Evolutionary conservation across 2,329 filamentous ascomycete species (phyloP).

Genomic region (Drechslera avenae): DNA sequence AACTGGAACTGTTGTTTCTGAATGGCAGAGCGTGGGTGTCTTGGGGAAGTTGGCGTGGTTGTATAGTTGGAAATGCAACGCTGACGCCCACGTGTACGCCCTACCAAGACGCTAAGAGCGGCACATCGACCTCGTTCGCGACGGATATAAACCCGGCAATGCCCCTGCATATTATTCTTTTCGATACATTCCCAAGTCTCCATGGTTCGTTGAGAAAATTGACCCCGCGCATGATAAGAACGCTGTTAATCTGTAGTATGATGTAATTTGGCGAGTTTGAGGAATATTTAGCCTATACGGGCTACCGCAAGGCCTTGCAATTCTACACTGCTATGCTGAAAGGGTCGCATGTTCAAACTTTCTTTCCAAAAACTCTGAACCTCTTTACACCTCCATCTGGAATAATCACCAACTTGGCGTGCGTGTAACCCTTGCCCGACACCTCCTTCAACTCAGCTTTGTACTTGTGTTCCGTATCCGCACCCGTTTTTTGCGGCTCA

Average conservation of each 20-base stretch:
- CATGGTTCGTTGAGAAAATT: too few species aligned
- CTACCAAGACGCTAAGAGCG: slow-evolving; percentile 3
- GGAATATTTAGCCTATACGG: too few species aligned
- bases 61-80: neutral
- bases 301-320: too few species aligned
- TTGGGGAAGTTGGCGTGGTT: neutral
- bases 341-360: slow-evolving; percentile 11
- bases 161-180: too few species aligned
- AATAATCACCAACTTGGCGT: slow-evolving; percentile 89
- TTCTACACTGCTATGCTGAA: too few species aligned
- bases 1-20: too few species aligned
- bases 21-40: neutral
- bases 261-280: too few species aligned
- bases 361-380: slow-evolving; percentile 74
- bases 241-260: too few species aligned
- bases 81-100: neutral
- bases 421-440: slow-evolving; percentile 69
- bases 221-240: too few species aligned
- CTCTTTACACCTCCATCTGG: slow-evolving; percentile 93
- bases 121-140: neutral
- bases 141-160: neutral
- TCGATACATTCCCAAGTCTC: too few species aligned
- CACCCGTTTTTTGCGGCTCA: slow-evolving; percentile 69
- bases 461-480: slow-evolving; percentile 75
- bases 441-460: slow-evolving; percentile 52